Evolutionary conservation across 1,284 basidiomycete species (phyloP).

Genomic region (Salmacisia buchloeana): DNA sequence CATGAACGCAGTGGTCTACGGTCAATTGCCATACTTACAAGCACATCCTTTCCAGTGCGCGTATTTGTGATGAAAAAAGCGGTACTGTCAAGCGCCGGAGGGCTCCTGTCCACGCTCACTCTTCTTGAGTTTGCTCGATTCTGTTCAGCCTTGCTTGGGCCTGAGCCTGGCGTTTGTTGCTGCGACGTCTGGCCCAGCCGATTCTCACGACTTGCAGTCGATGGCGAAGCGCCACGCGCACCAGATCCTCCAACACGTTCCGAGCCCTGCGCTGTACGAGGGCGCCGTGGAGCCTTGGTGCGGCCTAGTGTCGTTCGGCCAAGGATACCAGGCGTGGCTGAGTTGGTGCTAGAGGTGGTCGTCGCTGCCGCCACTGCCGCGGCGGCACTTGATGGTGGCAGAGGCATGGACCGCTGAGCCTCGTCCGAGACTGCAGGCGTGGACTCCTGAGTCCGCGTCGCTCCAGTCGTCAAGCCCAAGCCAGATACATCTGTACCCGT

Average conservation of each 20-base stretch:
- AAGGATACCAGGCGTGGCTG: not conserved
- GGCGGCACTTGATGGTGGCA: not conserved
- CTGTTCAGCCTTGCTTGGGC: not conserved
- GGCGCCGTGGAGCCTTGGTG: slow-evolving; percentile 14
- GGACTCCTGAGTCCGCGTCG: too few relatives aligned
- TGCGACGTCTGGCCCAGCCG: not conserved
- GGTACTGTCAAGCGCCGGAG: slow-evolving; percentile 37
- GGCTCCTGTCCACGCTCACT: slow-evolving; percentile 9
- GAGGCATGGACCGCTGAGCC: too few relatives aligned
- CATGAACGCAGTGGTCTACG: not conserved
- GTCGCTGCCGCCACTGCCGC: not conserved
- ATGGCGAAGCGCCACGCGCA: not conserved
- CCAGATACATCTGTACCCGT: too few relatives aligned
- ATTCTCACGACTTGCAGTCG: not conserved
- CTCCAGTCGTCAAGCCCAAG: too few relatives aligned
- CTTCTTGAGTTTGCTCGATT: not conserved
- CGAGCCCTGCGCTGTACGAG: slow-evolving; percentile 33
- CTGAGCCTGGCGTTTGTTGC: too few relatives aligned
- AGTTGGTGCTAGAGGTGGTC: not conserved
- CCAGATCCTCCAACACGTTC: slow-evolving; percentile 20
- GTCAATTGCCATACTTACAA: slow-evolving; percentile 12
- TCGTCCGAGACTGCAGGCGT: too few relatives aligned
- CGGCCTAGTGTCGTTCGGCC: not conserved
- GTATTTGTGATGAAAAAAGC: slow-evolving; percentile 45
- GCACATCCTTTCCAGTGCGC: slow-evolving; percentile 35